Conservation (phyloP, 2,329 filamentous ascomycete genomes). For the Sporothrix protearum region DNA sequence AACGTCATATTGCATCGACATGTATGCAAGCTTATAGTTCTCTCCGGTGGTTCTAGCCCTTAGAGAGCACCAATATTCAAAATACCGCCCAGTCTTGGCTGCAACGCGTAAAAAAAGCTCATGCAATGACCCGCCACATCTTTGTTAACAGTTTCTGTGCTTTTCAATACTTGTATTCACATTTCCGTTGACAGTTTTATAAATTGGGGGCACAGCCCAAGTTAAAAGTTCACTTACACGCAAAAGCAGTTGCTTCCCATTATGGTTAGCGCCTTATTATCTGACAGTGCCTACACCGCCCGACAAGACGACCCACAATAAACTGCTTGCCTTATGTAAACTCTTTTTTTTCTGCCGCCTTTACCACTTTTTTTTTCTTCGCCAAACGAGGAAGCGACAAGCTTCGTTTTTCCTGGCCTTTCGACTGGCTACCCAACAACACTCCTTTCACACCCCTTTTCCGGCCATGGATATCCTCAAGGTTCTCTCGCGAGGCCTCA, state of each 20-base stretch:
- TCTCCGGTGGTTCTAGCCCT: not conserved
- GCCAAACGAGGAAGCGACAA: not conserved
- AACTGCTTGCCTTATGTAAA: not conserved
- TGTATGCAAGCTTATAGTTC: not conserved
- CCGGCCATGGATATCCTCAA: slow-evolving; percentile 68
- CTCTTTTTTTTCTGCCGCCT: slow-evolving; percentile 13
- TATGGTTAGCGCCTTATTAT: not conserved
- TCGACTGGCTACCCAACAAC: not conserved
- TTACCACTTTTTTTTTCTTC: slow-evolving; percentile 15
- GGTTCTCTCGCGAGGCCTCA: slow-evolving; percentile 67
- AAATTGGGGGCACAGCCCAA: not conserved
- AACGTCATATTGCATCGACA: not conserved
- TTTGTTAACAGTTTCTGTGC: not conserved
- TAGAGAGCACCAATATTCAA: not conserved
- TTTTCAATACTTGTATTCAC: not conserved
- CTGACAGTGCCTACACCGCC: not conserved
- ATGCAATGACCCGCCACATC: not conserved
- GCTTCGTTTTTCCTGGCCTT: not conserved
- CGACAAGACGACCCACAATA: not conserved
- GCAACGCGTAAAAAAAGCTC: not conserved
- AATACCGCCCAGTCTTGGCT: too few species aligned
- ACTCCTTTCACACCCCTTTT: not conserved
- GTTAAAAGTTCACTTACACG: slow-evolving; percentile 9
- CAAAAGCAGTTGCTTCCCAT: not conserved
- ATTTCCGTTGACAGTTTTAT: not conserved